Evolutionary conservation across 805 yeast genomes (phyloP).

Genomic region (Candida chilensis): DNA sequence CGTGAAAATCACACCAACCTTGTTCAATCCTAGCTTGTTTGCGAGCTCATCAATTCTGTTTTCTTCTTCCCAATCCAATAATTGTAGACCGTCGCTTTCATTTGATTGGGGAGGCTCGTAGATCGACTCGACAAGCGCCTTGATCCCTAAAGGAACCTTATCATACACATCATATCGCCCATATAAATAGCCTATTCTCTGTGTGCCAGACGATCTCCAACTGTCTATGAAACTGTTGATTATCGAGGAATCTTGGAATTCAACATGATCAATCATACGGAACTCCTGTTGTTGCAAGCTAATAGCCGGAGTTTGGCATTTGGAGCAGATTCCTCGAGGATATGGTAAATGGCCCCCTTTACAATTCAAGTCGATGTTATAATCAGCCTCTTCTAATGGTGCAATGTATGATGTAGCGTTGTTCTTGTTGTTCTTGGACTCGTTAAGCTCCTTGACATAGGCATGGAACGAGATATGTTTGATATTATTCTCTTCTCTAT

Average conservation of each 20-base stretch:
- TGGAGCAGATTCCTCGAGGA: slow-evolving; percentile 92
- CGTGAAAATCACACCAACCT: slow-evolving; percentile 81
- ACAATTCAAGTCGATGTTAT: slow-evolving; percentile 55
- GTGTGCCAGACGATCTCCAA: slow-evolving; percentile 87
- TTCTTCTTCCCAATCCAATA: slow-evolving; percentile 48
- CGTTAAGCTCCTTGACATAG: slow-evolving; percentile 63
- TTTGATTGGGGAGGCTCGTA: slow-evolving; percentile 89
- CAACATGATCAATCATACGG: slow-evolving; percentile 97
- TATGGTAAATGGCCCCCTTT: slow-evolving; percentile 82
- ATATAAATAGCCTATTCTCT: slow-evolving; percentile 77
- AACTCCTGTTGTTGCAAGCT: slow-evolving; percentile 84
- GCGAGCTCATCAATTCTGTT: slow-evolving; percentile 46
- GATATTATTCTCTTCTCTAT: slow-evolving; percentile 64
- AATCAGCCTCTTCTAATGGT: slow-evolving; percentile 69
- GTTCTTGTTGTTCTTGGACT: slow-evolving; percentile 51
- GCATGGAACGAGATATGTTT: slow-evolving; percentile 89
- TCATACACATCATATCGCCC: slow-evolving; percentile 77
- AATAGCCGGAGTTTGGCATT: slow-evolving; percentile 94
- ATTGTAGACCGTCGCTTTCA: slow-evolving; percentile 76
- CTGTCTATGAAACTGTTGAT: slow-evolving; percentile 80
- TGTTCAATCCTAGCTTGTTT: slow-evolving; percentile 46
- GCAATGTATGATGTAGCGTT: slow-evolving; percentile 52
- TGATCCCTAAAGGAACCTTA: slow-evolving; percentile 84
- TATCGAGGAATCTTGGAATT: slow-evolving; percentile 65
- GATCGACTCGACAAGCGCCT: slow-evolving; percentile 89